phyloP scores from a whole-genome alignment of 1,139 yeast species.

The Sugiyamaella japonica region DNA sequence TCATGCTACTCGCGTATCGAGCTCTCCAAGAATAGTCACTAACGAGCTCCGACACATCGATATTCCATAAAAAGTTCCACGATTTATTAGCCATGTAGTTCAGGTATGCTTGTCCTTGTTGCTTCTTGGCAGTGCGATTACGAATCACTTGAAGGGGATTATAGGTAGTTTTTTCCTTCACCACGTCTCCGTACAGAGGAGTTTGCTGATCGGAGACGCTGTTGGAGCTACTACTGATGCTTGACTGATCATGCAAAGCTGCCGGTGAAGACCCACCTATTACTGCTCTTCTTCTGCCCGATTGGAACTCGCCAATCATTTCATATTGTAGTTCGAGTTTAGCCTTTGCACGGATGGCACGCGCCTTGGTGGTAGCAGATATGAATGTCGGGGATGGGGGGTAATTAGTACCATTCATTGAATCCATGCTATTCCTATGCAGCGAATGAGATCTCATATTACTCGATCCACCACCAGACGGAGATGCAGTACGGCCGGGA shows the following conservation, averaged over 20 bases:
- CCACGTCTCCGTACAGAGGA: constrained; percentile 4
- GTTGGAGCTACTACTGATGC: neutral
- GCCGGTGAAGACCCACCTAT: neutral
- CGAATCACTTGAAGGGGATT: constrained; percentile 81
- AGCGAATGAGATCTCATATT: neutral
- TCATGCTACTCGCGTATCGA: constrained; percentile 62
- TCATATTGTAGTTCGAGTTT: constrained; percentile 55
- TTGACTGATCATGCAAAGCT: neutral
- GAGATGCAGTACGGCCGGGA: neutral
- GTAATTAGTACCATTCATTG: constrained; percentile 3
- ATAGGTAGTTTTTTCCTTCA: constrained; percentile 40
- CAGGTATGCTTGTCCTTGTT: constrained; percentile 18
- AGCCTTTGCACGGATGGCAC: constrained; percentile 57
- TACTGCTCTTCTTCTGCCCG: constrained; percentile 12
- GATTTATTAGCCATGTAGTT: constrained; percentile 12
- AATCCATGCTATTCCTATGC: constrained; percentile 1
- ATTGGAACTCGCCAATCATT: constrained; percentile 46
- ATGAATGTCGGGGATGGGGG: constrained; percentile 13
- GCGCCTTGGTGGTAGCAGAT: constrained; percentile 43
- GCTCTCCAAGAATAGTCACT: constrained; percentile 68
- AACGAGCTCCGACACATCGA: constrained; percentile 61
- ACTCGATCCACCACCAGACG: neutral
- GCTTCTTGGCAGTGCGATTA: constrained; percentile 49
- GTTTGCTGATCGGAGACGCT: neutral
- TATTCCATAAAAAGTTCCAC: constrained; percentile 56